Percentiles rank a stretch among this genome's conserved stretches.
These are phyloP conservation scores for Phytophthora tubulina DNA, from an alignment of 352 stramenopile genomes.

Conservation along the genomic window DNA sequence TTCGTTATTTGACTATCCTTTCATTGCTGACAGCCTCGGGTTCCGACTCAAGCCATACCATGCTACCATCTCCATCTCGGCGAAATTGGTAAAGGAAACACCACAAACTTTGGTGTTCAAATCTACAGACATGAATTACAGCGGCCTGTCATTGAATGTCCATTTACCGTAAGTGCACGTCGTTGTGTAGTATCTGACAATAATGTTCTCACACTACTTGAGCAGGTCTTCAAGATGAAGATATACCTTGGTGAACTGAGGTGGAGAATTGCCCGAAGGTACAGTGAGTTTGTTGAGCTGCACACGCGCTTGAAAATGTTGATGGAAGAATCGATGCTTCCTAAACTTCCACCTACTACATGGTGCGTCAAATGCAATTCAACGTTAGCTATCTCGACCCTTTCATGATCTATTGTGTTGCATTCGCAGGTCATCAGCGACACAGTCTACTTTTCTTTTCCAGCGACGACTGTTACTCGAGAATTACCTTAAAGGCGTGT, in stretches of 20 bases:
- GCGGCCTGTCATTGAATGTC: conserved; percentile 51
- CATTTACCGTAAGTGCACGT: conserved; percentile 43
- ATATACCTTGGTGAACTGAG: conserved; percentile 46
- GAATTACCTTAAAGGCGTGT: conserved; percentile 56
- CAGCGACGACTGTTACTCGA: conserved; percentile 48
- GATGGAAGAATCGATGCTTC: conserved; percentile 20
- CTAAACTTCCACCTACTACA: conserved; percentile 48
- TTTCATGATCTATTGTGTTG: neutral
- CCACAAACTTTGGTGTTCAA: conserved; percentile 32
- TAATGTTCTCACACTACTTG: neutral
- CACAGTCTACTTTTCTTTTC: conserved; percentile 55
- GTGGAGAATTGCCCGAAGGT: conserved; percentile 60
- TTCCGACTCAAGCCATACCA: conserved; percentile 1
- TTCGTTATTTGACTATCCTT: neutral
- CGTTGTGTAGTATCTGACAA: neutral
- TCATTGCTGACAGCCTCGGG: neutral
- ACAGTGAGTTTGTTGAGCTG: conserved; percentile 56
- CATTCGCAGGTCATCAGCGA: conserved; percentile 38
- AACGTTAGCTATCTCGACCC: neutral
- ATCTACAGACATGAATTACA: conserved; percentile 50
- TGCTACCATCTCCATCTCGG: conserved; percentile 21
- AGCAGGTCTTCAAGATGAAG: conserved; percentile 58
- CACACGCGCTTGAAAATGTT: conserved; percentile 37
- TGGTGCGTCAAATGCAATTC: conserved; percentile 38
- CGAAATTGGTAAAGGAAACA: neutral